phyloP scores from a whole-genome alignment of 345 rosid genomes.

The Capsella bursapastoris region DNA sequence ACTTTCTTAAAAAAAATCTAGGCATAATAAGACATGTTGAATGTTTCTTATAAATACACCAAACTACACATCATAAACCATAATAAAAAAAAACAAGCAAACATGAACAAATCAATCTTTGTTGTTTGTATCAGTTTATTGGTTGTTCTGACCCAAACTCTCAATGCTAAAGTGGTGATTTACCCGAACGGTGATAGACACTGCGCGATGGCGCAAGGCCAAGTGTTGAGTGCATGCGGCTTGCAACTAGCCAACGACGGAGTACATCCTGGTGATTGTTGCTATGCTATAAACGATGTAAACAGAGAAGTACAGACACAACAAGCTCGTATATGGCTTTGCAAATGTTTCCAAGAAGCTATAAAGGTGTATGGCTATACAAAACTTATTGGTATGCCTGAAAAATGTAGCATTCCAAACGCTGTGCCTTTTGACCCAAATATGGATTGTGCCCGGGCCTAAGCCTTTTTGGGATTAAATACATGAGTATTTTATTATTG shows the following conservation, averaged over 20 bases:
- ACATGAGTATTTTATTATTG: too few species aligned
- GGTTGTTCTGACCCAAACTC: not conserved
- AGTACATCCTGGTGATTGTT: not conserved
- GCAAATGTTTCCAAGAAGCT: not conserved
- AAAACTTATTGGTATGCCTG: slow-evolving; percentile 1
- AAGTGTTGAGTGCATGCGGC: not conserved
- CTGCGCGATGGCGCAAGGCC: not conserved
- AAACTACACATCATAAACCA: not conserved
- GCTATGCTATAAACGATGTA: not conserved
- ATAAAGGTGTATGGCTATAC: not conserved
- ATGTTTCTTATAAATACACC: not conserved
- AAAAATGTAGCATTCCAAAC: not conserved
- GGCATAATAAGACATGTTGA: not conserved
- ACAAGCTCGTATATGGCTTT: not conserved
- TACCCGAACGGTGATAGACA: not conserved
- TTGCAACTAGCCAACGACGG: not conserved
- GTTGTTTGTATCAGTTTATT: not conserved
- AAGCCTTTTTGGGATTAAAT: too few species aligned
- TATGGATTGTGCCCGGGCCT: not conserved
- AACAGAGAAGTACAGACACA: not conserved
- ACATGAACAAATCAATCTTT: not conserved
- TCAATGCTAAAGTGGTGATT: not conserved
- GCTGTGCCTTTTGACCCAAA: not conserved
- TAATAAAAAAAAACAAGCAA: not conserved
- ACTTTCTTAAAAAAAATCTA: not conserved